Evolutionary conservation across 1,284 basidiomycete genomes (phyloP), one percentile per base, ranked within the genome.

Genomic region (Cryptococcus deneoformans): DNA sequence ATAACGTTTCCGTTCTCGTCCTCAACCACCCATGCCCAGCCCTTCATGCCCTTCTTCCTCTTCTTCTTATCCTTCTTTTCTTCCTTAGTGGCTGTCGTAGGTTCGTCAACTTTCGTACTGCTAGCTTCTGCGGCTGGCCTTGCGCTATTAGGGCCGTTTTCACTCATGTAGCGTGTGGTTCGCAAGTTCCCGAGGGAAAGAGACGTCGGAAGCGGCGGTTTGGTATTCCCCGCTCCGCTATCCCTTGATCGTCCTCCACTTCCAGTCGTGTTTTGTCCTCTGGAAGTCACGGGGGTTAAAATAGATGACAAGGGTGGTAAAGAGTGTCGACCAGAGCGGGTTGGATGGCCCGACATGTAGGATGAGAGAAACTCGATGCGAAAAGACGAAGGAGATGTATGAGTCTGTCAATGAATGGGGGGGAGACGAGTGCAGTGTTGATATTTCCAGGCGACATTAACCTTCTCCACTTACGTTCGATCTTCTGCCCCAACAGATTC

Each of bases 41-140:
- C 74, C 59, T 75, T 75, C 73, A 72, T 75, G 2, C 73, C 72
- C 47, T 62, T 65, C 61, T 69, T 71, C 58, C 67, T 64, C 48
- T 62, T 51, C 24, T 29, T 29, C 40, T 62, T 69, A 53, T 66
- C 64, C 58, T 69, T 71, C 36, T 60, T 59, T 55, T 57, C 35
- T 11, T 36, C 34, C 5, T 11, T 52, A n/a, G 50, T 16, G 16
- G 16, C 40, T 16, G 39, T 39, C 46, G 34, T 12, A 34, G 20
- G 8, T 35, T 6, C 46, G 24, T 16, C 46, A 16, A 47, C 20
- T 47, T 24, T 24, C 43, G 43, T 38, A 6, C 48, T 38, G n/a
- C 24, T 42, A 3, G 35, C 40, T n/a, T 36, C 37, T 20, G 35
- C 12, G 29, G 36, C 37, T 9, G 29, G 35, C 11, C 20, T 16